These are phyloP conservation scores for Annulohypoxylon bovei DNA, from an alignment of 495 filamentous ascomycete genomes.

Conservation along the genomic window DNA sequence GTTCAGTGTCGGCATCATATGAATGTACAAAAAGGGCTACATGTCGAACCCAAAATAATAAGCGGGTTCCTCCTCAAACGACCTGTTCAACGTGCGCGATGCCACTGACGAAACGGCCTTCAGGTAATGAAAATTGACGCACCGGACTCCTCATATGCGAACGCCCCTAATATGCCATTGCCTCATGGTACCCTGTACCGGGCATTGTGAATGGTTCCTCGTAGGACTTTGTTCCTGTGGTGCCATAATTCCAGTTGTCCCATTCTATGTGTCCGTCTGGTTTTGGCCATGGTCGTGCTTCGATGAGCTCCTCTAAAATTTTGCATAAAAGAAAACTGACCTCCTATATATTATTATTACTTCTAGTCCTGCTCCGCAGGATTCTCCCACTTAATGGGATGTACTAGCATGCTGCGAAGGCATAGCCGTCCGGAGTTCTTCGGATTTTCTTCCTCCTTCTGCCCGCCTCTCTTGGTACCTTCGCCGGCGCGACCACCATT, in stretches of 20 bases:
- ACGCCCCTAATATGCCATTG: slow-evolving; percentile 41
- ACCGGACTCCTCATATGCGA: slow-evolving; percentile 44
- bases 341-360: slow-evolving; percentile 33
- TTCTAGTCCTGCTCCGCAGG: slow-evolving; percentile 50
- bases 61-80: slow-evolving; percentile 13
- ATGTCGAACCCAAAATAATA: slow-evolving; percentile 28
- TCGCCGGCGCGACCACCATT: slow-evolving; percentile 73
- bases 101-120: slow-evolving; percentile 10
- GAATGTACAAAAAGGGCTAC: slow-evolving; percentile 40
- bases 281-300: slow-evolving; percentile 21
- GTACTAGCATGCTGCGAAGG: slow-evolving; percentile 86
- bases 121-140: slow-evolving; percentile 25
- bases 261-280: slow-evolving; percentile 37
- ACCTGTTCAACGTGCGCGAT: slow-evolving; percentile 10
- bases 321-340: slow-evolving; percentile 34
- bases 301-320: slow-evolving; percentile 29
- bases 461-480: slow-evolving; percentile 67
- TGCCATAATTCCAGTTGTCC: slow-evolving; percentile 29
- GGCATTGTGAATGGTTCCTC: slow-evolving; percentile 38
- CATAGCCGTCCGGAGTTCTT: slow-evolving; percentile 81
- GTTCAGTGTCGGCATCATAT: slow-evolving; percentile 23
- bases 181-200: slow-evolving; percentile 33
- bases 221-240: slow-evolving; percentile 27
- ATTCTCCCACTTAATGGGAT: slow-evolving; percentile 82
- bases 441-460: slow-evolving; percentile 69